These are phyloP conservation scores for Paraphaeosphaeria sporulosa DNA, from an alignment of 2,329 filamentous ascomycete genomes.

Conservation along the genomic window DNA sequence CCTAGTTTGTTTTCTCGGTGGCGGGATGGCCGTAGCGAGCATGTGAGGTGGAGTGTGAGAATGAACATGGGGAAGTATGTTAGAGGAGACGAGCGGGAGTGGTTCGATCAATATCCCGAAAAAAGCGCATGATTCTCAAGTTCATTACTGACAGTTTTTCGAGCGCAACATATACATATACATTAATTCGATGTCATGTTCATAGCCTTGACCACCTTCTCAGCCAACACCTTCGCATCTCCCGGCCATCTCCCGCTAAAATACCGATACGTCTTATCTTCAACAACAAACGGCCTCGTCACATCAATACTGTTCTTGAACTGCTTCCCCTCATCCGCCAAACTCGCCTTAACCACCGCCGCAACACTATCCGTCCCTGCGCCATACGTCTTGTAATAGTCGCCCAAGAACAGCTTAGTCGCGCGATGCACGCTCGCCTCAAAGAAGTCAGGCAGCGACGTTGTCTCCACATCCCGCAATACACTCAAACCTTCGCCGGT, in stretches of 20 bases:
- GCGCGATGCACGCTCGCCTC: background rate
- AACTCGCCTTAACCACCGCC: background rate
- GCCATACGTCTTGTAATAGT: conserved; percentile 9
- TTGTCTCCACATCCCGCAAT: background rate
- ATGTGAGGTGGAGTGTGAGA: conserved; percentile 17
- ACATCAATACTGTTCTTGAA: conserved; percentile 1
- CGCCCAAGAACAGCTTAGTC: background rate
- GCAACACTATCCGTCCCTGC: background rate
- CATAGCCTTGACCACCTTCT: background rate
- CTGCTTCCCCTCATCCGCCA: background rate
- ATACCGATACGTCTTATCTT: background rate
- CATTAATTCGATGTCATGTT: background rate
- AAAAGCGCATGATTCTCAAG: background rate
- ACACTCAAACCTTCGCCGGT: no score
- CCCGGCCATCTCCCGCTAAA: background rate
- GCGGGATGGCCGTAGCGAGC: conserved; percentile 4
- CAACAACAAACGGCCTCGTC: conserved; percentile 1
- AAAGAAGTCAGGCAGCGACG: conserved; percentile 1
- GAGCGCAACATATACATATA: no score
- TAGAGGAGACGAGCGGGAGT: background rate
- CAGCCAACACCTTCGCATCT: background rate
- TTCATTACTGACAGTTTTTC: no score
- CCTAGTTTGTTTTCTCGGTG: conserved; percentile 15
- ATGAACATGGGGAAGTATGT: conserved; percentile 13
- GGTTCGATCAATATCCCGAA: conserved; percentile 13